These are phyloP conservation scores for Juncus inflexus DNA, from an alignment of 176 grass and related monocot species.

Conservation along the genomic window DNA sequence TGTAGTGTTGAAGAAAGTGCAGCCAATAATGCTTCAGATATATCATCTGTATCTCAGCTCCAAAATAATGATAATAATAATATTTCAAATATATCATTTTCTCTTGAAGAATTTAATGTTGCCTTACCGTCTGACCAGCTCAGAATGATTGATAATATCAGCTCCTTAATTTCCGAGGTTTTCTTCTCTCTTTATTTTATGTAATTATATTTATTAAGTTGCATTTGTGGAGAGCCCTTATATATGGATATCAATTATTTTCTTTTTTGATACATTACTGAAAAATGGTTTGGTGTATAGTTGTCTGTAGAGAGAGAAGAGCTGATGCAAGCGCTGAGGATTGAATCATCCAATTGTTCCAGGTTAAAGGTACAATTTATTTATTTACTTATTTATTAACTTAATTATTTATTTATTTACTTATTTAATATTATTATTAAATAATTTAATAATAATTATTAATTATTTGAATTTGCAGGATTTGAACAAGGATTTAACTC, in stretches of 20 bases:
- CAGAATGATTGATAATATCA: slow-evolving; percentile 81
- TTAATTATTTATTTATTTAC: too few relatives aligned
- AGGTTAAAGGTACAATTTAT: slow-evolving; percentile 72
- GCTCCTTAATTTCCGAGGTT: slow-evolving; percentile 81
- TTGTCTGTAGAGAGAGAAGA: slow-evolving; percentile 95
- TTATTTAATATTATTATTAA: too few relatives aligned
- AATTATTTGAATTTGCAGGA: slow-evolving; percentile 36
- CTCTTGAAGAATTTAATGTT: slow-evolving; percentile 40
- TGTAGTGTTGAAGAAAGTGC: slow-evolving; percentile 37
- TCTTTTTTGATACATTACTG: slow-evolving; percentile 10
- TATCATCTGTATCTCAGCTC: slow-evolving; percentile 33
- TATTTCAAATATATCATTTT: slow-evolving; percentile 37
- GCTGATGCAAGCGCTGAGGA: slow-evolving; percentile 73
- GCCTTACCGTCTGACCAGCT: slow-evolving; percentile 64
- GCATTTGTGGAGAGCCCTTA: not conserved
- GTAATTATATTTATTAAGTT: not conserved
- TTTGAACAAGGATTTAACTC: slow-evolving; percentile 82
- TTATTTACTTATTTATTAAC: slow-evolving; percentile 7
- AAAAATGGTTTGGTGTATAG: slow-evolving; percentile 38
- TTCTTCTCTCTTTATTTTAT: slow-evolving; percentile 6
- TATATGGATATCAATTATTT: not conserved
- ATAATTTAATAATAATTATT: too few relatives aligned
- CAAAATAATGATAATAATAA: slow-evolving; percentile 6
- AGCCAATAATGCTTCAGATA: slow-evolving; percentile 41
- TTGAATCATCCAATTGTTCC: slow-evolving; percentile 95